A percentile compares a stretch with the other conserved stretches of the same genome.
These are phyloP conservation scores for Boletus speciosus DNA, from an alignment of 768 basidiomycete species.

Conservation along the genomic window DNA sequence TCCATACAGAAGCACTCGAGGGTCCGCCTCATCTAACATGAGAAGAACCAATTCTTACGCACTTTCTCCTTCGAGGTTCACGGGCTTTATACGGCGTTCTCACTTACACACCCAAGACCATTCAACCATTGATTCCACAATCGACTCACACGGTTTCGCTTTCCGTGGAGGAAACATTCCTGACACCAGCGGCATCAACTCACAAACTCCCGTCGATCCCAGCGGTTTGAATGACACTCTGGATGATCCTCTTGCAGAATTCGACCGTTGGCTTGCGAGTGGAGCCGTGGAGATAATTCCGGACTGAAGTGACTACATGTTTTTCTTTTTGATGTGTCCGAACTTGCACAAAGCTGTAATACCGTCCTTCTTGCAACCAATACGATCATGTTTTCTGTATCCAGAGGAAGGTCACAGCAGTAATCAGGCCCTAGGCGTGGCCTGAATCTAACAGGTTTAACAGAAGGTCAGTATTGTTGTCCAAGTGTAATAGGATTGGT, in stretches of 20 bases:
- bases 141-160: background rate
- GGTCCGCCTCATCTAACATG: background rate
- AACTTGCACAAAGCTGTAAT: background rate
- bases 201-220: background rate
- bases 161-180: background rate
- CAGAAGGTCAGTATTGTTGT: background rate
- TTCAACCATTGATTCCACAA: background rate
- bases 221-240: constrained; percentile 8
- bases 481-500: background rate
- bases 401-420: too few relatives aligned
- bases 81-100: constrained; percentile 17
- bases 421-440: too few relatives aligned
- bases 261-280: constrained; percentile 68
- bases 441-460: too few relatives aligned
- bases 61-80: constrained; percentile 27
- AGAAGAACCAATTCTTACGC: constrained; percentile 5
- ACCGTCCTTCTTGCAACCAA: background rate
- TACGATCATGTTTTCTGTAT: background rate
- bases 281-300: constrained; percentile 54
- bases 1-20: background rate
- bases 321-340: background rate
- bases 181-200: background rate
- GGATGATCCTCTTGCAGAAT: constrained; percentile 57
- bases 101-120: background rate
- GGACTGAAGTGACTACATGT: constrained; percentile 10